Evolutionary conservation across 768 basidiomycete genomes (phyloP), one percentile per base, ranked within the genome.

Genomic region (Boletales sp.): DNA sequence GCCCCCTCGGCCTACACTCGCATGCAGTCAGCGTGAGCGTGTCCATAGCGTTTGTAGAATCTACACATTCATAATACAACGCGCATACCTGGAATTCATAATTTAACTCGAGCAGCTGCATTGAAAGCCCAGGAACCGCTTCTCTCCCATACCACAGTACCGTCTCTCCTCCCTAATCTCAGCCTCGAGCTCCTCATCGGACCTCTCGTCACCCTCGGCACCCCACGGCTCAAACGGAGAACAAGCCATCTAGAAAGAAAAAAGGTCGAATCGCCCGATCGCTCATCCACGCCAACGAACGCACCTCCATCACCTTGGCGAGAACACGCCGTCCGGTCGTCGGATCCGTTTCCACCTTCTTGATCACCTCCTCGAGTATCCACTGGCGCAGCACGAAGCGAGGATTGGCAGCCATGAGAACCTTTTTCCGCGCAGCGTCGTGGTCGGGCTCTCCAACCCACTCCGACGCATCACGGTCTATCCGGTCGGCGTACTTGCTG

Each of bases 381-480:
- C 96, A 98, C 69, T 98, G 96, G 52, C 96, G 75, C 51, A 98
- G 69, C 32, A 95, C 84, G 68, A 99, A 98, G 33, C 94, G 76
- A 15, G 96, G 96, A 64, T 99, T 99, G 28, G 76, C 82, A 19
- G 55, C 65, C 53, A 73, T 76, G 71, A 81, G 78, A 33, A 74
- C 81, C 13, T 61, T 67, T 50, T 74, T 68, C 45, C 85, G 70
- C 53, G 76, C 76, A 1, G 54, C 69, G 42, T 81, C 78, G 33
- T 74, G 61, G 37, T 76, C 74, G 21, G 37, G 49, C 15, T 58
- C 64, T 19, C n/a, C 58, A 48, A 33, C 55, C 80, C 83, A 81
- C 50, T 80, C 74, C 0, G 57, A 70, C 2, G 51, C 53, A 60
- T 86, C 86, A 21, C 67, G 67, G 42, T 76, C 65, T 33, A 90